Percentiles rank a stretch among this genome's conserved stretches.
Conservation (phyloP, 1,284 basidiomycete genomes). For the Microbotryomycetes sp. region DNA sequence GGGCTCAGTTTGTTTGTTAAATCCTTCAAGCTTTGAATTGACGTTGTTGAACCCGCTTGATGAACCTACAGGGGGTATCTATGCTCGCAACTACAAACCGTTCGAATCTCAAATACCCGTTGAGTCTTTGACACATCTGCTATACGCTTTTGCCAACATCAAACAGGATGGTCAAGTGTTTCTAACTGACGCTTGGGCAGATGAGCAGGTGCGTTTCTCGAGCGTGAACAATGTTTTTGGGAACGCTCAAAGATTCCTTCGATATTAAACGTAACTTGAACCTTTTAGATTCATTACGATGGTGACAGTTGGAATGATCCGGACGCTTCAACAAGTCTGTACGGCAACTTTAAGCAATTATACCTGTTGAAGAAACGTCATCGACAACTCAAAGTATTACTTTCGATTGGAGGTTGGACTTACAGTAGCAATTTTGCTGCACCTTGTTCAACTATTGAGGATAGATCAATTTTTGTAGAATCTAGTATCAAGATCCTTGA, state of each 20-base stretch:
- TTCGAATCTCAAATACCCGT: constrained; percentile 53
- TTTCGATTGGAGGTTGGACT: constrained; percentile 44
- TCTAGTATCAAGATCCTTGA: constrained; percentile 67
- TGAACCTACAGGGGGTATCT: constrained; percentile 22
- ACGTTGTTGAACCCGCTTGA: too few relatives aligned
- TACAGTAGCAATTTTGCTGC: constrained; percentile 35
- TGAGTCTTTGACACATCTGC: constrained; percentile 64
- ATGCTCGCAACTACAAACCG: constrained; percentile 23
- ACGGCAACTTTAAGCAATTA: constrained; percentile 81
- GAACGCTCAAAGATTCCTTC: background rate
- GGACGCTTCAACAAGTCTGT: constrained; percentile 61
- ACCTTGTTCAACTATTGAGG: constrained; percentile 16
- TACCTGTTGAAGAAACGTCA: constrained; percentile 73
- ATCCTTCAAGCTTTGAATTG: too few relatives aligned
- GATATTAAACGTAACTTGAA: background rate
- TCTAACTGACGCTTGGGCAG: constrained; percentile 74
- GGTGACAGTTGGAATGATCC: constrained; percentile 82
- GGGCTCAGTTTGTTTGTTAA: too few relatives aligned
- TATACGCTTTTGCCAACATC: constrained; percentile 82
- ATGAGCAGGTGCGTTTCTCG: constrained; percentile 56
- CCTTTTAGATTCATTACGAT: constrained; percentile 46
- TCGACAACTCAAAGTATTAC: constrained; percentile 46
- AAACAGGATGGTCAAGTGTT: constrained; percentile 53
- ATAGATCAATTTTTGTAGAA: constrained; percentile 62
- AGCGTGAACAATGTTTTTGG: background rate